These are phyloP conservation scores for Clarireedia sp. DNA, from an alignment of 2,329 filamentous ascomycete genomes.

Conservation along the genomic window DNA sequence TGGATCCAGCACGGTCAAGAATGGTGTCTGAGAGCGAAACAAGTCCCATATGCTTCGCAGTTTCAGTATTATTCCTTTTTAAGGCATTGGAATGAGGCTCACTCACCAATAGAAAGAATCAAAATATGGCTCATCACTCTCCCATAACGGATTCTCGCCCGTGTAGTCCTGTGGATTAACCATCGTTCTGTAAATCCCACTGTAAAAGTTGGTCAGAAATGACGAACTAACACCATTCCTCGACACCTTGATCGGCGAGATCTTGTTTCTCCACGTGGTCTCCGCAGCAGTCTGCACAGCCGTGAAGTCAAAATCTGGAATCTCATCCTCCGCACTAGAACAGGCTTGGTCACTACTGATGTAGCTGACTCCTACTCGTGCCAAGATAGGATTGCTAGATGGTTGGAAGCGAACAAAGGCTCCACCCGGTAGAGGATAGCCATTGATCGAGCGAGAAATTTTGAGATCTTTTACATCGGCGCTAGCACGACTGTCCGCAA, in stretches of 20 bases:
- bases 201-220: constrained; percentile 58
- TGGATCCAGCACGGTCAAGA: constrained; percentile 64
- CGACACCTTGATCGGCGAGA: constrained; percentile 49
- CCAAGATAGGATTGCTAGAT: constrained; percentile 43
- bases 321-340: constrained; percentile 57
- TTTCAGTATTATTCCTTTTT: background rate
- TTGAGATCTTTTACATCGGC: constrained; percentile 39
- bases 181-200: constrained; percentile 61
- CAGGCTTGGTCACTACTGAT: constrained; percentile 61
- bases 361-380: constrained; percentile 62
- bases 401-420: constrained; percentile 55
- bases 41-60: constrained; percentile 59
- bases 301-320: constrained; percentile 59
- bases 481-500: constrained; percentile 48
- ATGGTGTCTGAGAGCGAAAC: constrained; percentile 60
- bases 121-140: constrained; percentile 61
- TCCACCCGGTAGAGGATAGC: constrained; percentile 49
- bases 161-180: constrained; percentile 68
- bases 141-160: constrained; percentile 62
- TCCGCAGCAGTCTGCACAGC: constrained; percentile 44
- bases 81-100: background rate
- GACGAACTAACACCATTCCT: constrained; percentile 42
- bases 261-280: constrained; percentile 51
- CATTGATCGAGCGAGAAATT: constrained; percentile 45
- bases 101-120: constrained; percentile 56